These are phyloP conservation scores for Platanthera zijinensis DNA, from an alignment of 106 monocot genomes.

Conservation along the genomic window DNA sequence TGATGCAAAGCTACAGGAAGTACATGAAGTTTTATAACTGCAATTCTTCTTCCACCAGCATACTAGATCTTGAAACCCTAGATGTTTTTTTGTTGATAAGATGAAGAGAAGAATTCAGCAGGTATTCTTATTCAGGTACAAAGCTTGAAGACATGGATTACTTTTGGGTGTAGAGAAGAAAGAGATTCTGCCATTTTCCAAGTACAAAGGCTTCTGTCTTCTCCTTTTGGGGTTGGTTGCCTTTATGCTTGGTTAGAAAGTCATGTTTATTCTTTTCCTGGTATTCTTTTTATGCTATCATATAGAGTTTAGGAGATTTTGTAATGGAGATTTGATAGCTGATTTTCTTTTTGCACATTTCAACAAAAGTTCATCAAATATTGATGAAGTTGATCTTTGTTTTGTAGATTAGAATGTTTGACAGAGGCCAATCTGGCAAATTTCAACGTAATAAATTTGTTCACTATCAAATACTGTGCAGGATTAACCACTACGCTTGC, in stretches of 20 bases:
- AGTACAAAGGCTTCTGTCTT: background rate
- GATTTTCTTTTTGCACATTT: background rate
- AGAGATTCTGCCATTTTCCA: slow-evolving; percentile 6
- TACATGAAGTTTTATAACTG: background rate
- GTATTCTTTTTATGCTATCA: background rate
- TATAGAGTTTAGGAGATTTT: background rate
- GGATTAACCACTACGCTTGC: no score
- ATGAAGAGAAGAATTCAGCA: background rate
- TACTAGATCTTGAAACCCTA: background rate
- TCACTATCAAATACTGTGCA: no score
- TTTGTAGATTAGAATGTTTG: background rate
- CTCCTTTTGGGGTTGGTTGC: background rate
- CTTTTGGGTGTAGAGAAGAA: background rate
- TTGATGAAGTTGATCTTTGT: background rate
- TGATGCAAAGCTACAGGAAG: background rate
- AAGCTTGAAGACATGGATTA: background rate
- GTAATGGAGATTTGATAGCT: background rate
- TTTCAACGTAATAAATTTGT: no score
- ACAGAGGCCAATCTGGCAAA: no score
- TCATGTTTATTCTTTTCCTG: background rate
- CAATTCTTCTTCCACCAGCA: background rate
- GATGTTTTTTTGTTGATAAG: background rate
- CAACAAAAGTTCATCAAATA: background rate
- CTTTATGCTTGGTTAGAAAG: slow-evolving; percentile 5
- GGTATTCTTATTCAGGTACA: background rate